Conservation (phyloP, 2,329 filamentous ascomycete species). For the Pseudocercospora ulei region DNA sequence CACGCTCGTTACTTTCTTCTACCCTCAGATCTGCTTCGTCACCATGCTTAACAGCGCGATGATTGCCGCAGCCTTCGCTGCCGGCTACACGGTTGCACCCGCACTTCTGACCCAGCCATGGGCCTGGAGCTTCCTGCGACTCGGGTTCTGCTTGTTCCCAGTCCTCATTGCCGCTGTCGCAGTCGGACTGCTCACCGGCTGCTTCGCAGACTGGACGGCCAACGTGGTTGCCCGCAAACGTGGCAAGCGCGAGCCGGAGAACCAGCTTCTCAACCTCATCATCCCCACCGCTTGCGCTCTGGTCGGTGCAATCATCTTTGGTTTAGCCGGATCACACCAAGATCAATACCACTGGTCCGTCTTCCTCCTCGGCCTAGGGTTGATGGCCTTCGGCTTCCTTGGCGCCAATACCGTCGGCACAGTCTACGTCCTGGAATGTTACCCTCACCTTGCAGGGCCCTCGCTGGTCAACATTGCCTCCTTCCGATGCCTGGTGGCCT, state of each 20-base stretch:
- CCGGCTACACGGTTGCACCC: slow-evolving; percentile 26
- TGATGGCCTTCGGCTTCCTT: slow-evolving; percentile 30
- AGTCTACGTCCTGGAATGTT: slow-evolving; percentile 31
- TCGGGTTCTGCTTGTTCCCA: slow-evolving; percentile 26
- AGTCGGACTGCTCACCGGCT: slow-evolving; percentile 25
- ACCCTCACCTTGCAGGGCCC: slow-evolving; percentile 31
- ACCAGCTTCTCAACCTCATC: slow-evolving; percentile 28
- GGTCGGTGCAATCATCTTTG: slow-evolving; percentile 27
- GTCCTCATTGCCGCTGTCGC: slow-evolving; percentile 25
- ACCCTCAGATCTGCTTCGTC: slow-evolving; percentile 32
- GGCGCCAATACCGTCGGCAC: slow-evolving; percentile 29
- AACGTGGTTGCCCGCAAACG: slow-evolving; percentile 26
- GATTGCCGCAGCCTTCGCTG: slow-evolving; percentile 28
- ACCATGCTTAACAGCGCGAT: slow-evolving; percentile 30
- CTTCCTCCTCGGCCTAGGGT: slow-evolving; percentile 27
- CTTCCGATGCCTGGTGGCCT: slow-evolving; percentile 30
- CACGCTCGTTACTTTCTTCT: slow-evolving; percentile 30
- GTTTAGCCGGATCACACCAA: slow-evolving; percentile 24
- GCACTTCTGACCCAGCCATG: slow-evolving; percentile 25
- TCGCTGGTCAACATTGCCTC: slow-evolving; percentile 31
- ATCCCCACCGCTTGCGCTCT: slow-evolving; percentile 27
- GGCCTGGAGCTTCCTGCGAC: slow-evolving; percentile 25
- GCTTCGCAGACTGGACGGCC: slow-evolving; percentile 26
- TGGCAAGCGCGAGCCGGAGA: slow-evolving; percentile 28
- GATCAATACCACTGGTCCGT: slow-evolving; percentile 24